These are phyloP conservation scores for Mycena sanguinolenta DNA, from an alignment of 768 basidiomycete genomes.

Conservation along the genomic window DNA sequence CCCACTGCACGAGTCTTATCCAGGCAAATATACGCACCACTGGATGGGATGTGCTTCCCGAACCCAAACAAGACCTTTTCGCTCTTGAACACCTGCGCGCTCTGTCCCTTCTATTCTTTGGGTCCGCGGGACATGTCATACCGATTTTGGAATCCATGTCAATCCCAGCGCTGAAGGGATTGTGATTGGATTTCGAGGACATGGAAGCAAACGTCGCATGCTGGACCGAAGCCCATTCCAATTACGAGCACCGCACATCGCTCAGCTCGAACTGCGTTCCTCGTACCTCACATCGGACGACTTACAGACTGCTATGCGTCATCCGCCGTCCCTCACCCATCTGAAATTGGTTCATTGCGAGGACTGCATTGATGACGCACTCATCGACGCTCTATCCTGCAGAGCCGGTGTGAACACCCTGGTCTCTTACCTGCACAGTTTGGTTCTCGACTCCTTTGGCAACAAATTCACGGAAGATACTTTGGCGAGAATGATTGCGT, in stretches of 20 bases:
- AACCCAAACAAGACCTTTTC: too few species aligned
- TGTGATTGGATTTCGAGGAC: too few species aligned
- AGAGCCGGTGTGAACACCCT: not conserved
- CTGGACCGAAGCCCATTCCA: not conserved
- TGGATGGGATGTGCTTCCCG: too few species aligned
- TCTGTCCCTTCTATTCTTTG: not conserved
- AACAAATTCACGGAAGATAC: not conserved
- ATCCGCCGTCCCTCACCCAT: not conserved
- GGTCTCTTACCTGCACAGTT: not conserved
- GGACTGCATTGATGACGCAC: not conserved
- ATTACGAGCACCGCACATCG: not conserved
- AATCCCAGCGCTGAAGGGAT: not conserved
- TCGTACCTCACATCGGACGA: not conserved
- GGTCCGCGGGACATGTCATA: not conserved
- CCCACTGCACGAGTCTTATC: too few species aligned
- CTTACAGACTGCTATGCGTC: not conserved
- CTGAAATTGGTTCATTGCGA: not conserved
- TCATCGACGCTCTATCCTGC: not conserved
- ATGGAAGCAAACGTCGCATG: too few species aligned
- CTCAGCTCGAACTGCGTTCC: not conserved
- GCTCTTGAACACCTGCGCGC: not conserved
- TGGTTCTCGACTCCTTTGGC: not conserved
- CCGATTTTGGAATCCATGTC: not conserved
- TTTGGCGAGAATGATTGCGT: not conserved
- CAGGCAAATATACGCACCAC: too few species aligned